Conservation (phyloP, 306 rosid genomes). For the Medicago ruthenica region DNA sequence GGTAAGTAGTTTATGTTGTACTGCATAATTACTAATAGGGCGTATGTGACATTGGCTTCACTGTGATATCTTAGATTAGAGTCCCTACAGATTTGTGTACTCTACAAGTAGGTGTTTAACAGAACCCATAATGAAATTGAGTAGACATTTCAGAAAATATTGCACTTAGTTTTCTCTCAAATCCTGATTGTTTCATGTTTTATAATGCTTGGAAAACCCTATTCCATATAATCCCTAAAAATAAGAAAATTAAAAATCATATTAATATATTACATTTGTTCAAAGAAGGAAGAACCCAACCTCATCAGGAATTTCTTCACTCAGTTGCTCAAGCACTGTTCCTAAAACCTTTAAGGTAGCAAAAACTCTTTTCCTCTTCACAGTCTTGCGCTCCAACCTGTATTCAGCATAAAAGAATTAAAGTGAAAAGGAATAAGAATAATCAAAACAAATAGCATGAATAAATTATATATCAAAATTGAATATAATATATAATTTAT, state of each 20-base stretch:
- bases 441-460: constrained; percentile 11
- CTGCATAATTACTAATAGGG: constrained; percentile 6
- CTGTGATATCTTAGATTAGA: neutral
- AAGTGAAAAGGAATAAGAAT: constrained; percentile 1
- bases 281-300: constrained; percentile 52
- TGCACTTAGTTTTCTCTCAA: neutral
- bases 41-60: neutral
- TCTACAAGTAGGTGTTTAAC: neutral
- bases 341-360: constrained; percentile 88
- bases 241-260: constrained; percentile 15
- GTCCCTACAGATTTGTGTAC: neutral
- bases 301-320: constrained; percentile 87
- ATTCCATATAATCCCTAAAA: constrained; percentile 6
- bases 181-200: neutral
- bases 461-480: neutral
- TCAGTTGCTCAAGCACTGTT: constrained; percentile 78
- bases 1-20: neutral
- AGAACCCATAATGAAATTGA: constrained; percentile 2
- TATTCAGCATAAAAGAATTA: constrained; percentile 36
- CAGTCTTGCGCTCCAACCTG: constrained; percentile 87
- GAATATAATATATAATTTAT: neutral
- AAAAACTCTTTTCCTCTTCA: constrained; percentile 85
- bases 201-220: neutral
- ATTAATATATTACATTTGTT: constrained; percentile 15
- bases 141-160: neutral